Percentiles rank a stretch among this genome's conserved stretches.
These are phyloP conservation scores for Xylariales sp. DNA, from an alignment of 2,329 filamentous ascomycete species.

Conservation along the genomic window DNA sequence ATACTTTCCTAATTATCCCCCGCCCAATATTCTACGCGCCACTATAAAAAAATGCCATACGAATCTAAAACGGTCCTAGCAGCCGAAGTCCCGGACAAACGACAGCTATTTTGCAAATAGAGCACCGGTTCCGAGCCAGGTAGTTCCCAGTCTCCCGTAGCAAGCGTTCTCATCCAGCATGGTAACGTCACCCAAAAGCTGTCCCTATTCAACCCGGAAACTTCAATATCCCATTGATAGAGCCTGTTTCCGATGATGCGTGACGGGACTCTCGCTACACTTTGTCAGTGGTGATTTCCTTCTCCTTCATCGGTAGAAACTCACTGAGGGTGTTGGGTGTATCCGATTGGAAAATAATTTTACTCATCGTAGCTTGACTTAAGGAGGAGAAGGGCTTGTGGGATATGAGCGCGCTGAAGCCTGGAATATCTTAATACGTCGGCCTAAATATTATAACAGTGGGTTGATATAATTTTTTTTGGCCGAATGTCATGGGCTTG, in stretches of 20 bases:
- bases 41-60: neutral
- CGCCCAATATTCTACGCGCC: too few species aligned
- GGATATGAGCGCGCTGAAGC: neutral
- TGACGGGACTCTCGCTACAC: neutral
- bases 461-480: neutral
- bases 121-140: neutral
- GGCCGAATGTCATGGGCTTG: neutral
- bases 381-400: neutral
- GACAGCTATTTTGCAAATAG: neutral
- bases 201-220: neutral
- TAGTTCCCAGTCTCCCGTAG: neutral
- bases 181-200: neutral
- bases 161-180: neutral
- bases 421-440: neutral
- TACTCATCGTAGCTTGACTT: neutral
- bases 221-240: constrained; percentile 10
- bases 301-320: neutral
- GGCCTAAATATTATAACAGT: neutral
- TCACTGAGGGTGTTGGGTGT: neutral
- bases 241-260: neutral
- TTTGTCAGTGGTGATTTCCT: neutral
- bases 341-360: neutral
- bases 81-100: neutral
- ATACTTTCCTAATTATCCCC: too few species aligned
- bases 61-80: neutral